These are phyloP conservation scores for Asterella californica DNA, from an alignment of 225 moss, liverwort and hornwort species.

Conservation along the genomic window DNA sequence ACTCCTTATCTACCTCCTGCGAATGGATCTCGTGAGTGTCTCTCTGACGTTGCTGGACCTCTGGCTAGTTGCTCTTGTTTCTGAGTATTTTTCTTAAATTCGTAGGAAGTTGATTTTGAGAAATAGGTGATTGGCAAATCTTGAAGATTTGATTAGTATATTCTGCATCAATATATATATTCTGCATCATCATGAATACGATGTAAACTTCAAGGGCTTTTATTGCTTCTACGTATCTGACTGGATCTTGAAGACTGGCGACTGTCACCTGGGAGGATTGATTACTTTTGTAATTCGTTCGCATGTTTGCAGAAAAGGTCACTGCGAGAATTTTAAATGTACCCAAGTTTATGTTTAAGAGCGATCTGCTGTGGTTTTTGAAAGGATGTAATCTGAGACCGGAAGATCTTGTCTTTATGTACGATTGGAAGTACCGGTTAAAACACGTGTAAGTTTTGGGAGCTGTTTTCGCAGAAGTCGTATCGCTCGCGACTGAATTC, in stretches of 20 bases:
- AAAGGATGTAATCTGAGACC: slow-evolving; percentile 59
- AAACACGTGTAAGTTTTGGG: slow-evolving; percentile 57
- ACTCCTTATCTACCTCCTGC: not conserved
- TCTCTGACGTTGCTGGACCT: not conserved
- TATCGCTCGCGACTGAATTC: no score
- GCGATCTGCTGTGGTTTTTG: slow-evolving; percentile 69
- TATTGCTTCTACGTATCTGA: not conserved
- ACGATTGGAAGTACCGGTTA: slow-evolving; percentile 69
- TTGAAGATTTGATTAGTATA: no score
- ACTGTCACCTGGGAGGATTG: not conserved
- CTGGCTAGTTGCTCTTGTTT: not conserved
- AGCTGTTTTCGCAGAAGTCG: not conserved
- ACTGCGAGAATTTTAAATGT: slow-evolving; percentile 63
- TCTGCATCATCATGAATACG: not conserved
- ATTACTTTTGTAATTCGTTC: not conserved
- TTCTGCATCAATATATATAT: no score
- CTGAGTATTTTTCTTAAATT: not conserved
- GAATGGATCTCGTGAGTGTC: slow-evolving; percentile 15
- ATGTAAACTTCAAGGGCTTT: not conserved
- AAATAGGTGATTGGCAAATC: no score
- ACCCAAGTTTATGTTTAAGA: slow-evolving; percentile 72
- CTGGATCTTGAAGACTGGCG: not conserved
- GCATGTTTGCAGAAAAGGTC: slow-evolving; percentile 47
- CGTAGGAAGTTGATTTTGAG: no score
- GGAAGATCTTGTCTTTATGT: slow-evolving; percentile 58